phyloP scores from a whole-genome alignment of 1,284 basidiomycete species.

The Rhodotorula sp. region DNA sequence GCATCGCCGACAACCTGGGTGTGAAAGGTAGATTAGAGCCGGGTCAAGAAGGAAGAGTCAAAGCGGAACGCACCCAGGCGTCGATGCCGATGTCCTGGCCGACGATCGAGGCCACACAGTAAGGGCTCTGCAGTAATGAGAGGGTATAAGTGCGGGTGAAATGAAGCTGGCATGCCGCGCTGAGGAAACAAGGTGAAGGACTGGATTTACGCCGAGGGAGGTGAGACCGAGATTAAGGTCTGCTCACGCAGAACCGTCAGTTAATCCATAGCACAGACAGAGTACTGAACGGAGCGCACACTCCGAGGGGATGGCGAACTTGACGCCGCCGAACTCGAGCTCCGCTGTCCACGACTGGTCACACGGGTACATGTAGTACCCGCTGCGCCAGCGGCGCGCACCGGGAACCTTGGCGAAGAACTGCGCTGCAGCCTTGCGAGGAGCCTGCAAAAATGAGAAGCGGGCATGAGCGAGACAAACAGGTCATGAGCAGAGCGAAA shows the following conservation, averaged over 20 bases:
- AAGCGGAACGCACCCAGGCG: constrained; percentile 52
- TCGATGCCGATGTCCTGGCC: constrained; percentile 49
- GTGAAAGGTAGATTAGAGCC: neutral
- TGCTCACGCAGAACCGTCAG: neutral
- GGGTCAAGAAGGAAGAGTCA: constrained; percentile 24
- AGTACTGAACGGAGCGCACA: neutral
- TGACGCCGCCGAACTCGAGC: constrained; percentile 16
- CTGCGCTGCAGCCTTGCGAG: constrained; percentile 46
- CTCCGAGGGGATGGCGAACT: constrained; percentile 5
- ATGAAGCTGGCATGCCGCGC: no score
- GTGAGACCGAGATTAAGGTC: constrained; percentile 43
- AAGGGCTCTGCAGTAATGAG: neutral
- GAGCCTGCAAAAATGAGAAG: constrained; percentile 32
- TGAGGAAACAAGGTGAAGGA: neutral
- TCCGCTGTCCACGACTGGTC: neutral
- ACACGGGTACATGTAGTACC: constrained; percentile 39
- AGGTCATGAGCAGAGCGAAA: neutral
- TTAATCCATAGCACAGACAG: rapidly evolving
- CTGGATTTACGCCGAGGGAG: constrained; percentile 15
- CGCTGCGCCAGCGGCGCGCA: constrained; percentile 45
- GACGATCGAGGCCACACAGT: constrained; percentile 47
- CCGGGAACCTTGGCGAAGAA: constrained; percentile 57
- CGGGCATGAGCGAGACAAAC: constrained; percentile 42
- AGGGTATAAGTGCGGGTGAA: rapidly evolving
- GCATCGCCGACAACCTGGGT: constrained; percentile 10